Conservation (phyloP, 495 filamentous ascomycete genomes). For the Annulohypoxylon maeteangense region DNA sequence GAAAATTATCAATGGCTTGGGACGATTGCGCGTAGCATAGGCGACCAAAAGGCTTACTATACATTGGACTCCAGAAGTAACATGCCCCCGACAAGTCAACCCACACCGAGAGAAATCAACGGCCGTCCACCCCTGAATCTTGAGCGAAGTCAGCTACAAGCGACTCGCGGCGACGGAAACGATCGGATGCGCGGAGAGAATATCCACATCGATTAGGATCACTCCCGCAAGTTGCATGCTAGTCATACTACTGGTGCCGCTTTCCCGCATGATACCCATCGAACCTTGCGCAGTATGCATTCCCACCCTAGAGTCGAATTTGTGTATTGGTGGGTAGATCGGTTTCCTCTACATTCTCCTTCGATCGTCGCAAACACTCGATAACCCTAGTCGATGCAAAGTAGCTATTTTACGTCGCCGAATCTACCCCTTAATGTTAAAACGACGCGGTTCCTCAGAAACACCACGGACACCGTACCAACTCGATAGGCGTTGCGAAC, state of each 20-base stretch:
- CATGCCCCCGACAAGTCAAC: constrained; percentile 27
- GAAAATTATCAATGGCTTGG: constrained; percentile 22
- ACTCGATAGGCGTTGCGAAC: neutral
- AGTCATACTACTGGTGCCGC: constrained; percentile 27
- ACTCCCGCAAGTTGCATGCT: constrained; percentile 35
- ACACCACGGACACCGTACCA: neutral
- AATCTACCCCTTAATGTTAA: neutral
- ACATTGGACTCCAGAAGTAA: constrained; percentile 25
- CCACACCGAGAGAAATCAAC: constrained; percentile 22
- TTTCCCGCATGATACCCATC: constrained; percentile 35
- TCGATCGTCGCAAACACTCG: constrained; percentile 25
- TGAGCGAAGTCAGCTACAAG: constrained; percentile 25
- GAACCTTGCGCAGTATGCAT: constrained; percentile 33
- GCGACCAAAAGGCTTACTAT: constrained; percentile 22
- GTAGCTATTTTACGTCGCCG: neutral
- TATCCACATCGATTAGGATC: constrained; percentile 33
- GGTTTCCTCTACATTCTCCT: constrained; percentile 2
- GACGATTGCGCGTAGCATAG: constrained; percentile 11
- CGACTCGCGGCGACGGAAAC: constrained; percentile 22
- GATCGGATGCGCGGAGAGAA: constrained; percentile 32
- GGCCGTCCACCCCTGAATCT: constrained; percentile 15
- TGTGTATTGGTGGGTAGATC: constrained; percentile 16
- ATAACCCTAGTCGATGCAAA: constrained; percentile 14
- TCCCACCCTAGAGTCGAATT: constrained; percentile 32
- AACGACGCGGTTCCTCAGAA: constrained; percentile 9